phyloP scores from a whole-genome alignment of 2,329 filamentous ascomycete species.

The Tolypocladium endophyticum region DNA sequence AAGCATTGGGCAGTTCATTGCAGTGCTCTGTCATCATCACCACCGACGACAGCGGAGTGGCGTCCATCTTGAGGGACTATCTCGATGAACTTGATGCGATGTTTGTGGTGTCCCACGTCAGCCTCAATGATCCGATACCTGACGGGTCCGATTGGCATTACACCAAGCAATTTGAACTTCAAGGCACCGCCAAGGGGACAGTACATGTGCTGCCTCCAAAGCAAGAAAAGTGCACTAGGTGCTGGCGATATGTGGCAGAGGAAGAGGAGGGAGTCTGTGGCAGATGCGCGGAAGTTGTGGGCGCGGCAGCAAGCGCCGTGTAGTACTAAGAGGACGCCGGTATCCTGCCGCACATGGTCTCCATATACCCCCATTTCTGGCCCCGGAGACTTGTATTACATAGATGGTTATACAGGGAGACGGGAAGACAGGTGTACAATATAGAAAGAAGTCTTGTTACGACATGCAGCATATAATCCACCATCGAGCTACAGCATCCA shows the following conservation, averaged over 20 bases:
- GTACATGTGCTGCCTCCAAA: conserved; percentile 38
- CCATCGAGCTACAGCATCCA: too few species aligned
- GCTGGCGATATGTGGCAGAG: conserved; percentile 79
- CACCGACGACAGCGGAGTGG: conserved; percentile 25
- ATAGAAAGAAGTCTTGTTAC: not conserved
- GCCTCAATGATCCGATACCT: conserved; percentile 27
- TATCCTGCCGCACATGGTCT: not conserved
- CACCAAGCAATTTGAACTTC: conserved; percentile 29
- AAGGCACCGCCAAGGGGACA: conserved; percentile 19
- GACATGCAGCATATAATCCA: too few species aligned
- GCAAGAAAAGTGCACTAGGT: conserved; percentile 67
- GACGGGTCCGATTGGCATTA: conserved; percentile 28
- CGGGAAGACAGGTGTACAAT: not conserved
- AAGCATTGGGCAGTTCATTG: conserved; percentile 69
- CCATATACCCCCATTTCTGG: not conserved
- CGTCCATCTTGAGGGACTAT: conserved; percentile 27
- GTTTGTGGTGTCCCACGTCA: conserved; percentile 60
- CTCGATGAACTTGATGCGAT: conserved; percentile 47
- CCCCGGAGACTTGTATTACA: not conserved
- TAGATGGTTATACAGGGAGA: not conserved
- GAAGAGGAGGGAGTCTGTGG: conserved; percentile 56
- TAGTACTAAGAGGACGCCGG: not conserved
- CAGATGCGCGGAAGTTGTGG: conserved; percentile 60
- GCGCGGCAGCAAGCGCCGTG: not conserved
- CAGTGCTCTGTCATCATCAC: conserved; percentile 60